A percentile compares a stretch with the other conserved stretches of the same genome.
Evolutionary conservation across 257 asterid species (phyloP).

Genomic region (Primulina tabacum): DNA sequence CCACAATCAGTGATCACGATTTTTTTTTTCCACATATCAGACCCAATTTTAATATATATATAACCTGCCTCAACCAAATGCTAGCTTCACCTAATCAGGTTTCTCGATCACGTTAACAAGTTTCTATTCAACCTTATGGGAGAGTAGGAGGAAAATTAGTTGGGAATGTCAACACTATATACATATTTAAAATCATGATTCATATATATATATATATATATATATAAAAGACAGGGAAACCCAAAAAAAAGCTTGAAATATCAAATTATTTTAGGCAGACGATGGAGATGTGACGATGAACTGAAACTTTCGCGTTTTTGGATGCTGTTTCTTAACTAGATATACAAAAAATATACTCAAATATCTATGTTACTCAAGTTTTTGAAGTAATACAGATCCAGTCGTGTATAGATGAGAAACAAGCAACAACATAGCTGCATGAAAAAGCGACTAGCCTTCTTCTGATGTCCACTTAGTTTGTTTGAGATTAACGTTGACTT

Average conservation of each 20-base stretch:
- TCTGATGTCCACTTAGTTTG: neutral
- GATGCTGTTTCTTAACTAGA: neutral
- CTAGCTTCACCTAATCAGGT: neutral
- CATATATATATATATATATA: too few species aligned
- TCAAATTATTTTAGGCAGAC: too few species aligned
- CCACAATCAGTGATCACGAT: neutral
- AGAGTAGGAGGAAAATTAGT: neutral
- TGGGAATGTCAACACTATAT: neutral
- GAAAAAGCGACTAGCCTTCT: neutral
- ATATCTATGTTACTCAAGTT: neutral
- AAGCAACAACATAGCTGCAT: neutral
- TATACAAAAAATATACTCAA: neutral
- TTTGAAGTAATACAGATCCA: neutral
- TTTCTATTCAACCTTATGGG: neutral
- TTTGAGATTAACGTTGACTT: neutral
- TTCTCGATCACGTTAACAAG: neutral
- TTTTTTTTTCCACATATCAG: too few species aligned
- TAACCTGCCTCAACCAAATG: neutral
- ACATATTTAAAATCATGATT: too few species aligned
- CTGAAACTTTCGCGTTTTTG: neutral
- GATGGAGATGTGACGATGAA: neutral
- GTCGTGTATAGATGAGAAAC: neutral
- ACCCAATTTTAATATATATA: too few species aligned
- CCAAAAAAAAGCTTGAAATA: too few species aligned
- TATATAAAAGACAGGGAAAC: too few species aligned